Evolutionary conservation across 2,329 filamentous ascomycete species (phyloP).

Genomic region (Apiospora rasikravindrae): DNA sequence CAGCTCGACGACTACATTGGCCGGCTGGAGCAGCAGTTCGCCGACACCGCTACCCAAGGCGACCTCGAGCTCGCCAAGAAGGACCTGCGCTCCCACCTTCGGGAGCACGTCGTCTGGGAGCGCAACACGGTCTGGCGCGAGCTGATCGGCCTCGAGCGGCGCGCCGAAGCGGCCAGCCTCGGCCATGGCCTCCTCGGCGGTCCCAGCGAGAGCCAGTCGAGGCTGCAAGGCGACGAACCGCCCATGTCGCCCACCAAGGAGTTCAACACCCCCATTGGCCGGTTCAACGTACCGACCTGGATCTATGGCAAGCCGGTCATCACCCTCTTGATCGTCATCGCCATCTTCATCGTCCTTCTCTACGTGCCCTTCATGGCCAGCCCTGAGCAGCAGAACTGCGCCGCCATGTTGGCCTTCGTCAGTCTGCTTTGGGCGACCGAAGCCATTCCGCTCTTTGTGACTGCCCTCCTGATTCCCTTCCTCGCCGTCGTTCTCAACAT

Average conservation of each 20-base stretch:
- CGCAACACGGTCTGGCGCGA: slow-evolving; percentile 98
- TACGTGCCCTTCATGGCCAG: slow-evolving; percentile 81
- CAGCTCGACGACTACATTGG: slow-evolving; percentile 73
- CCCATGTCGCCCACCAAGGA: slow-evolving; percentile 67
- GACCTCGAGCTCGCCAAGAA: slow-evolving; percentile 78
- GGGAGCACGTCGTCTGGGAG: slow-evolving; percentile 99
- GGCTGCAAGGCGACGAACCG: slow-evolving; percentile 85
- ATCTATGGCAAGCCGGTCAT: slow-evolving; percentile 82
- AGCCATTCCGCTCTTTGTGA: slow-evolving; percentile 97
- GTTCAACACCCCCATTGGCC: slow-evolving; percentile 80
- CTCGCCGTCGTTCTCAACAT: slow-evolving; percentile 86
- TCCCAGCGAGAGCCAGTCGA: slow-evolving; percentile 70
- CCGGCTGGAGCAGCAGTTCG: slow-evolving; percentile 80
- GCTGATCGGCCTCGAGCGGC: slow-evolving; percentile 96
- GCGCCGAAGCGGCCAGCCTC: slow-evolving; percentile 91
- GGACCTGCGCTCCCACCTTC: slow-evolving; percentile 86
- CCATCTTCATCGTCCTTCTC: slow-evolving; percentile 76
- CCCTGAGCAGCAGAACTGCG: slow-evolving; percentile 92
- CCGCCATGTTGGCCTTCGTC: slow-evolving; percentile 92
- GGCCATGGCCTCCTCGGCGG: slow-evolving; percentile 83
- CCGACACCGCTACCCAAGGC: slow-evolving; percentile 80
- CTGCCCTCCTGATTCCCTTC: slow-evolving; percentile 91
- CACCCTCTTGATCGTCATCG: slow-evolving; percentile 72
- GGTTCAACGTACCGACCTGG: slow-evolving; percentile 78
- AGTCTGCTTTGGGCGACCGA: slow-evolving; percentile 97